Evolutionary conservation across 225 moss, liverwort and hornwort genomes (phyloP).

Genomic region (Rhytidiadelphus loreus): DNA sequence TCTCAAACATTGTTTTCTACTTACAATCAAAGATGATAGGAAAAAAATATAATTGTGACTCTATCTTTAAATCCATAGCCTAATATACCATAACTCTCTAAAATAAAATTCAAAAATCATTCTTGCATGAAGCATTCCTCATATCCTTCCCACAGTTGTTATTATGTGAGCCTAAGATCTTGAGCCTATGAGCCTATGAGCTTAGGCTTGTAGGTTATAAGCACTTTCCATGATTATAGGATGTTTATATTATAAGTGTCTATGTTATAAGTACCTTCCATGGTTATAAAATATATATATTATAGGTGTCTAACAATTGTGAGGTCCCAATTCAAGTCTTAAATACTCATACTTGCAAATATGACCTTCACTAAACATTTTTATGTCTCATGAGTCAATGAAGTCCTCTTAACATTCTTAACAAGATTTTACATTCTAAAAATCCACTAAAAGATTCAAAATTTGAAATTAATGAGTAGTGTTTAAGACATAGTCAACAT

Average conservation of each 20-base stretch:
- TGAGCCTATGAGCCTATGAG: too few relatives aligned
- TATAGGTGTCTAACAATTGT: too few relatives aligned
- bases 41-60: neutral
- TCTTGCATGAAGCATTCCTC: neutral
- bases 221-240: too few relatives aligned
- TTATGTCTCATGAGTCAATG: neutral
- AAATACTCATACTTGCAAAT: neutral
- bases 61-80: too few relatives aligned
- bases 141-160: too few relatives aligned
- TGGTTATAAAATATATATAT: too few relatives aligned
- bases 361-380: neutral
- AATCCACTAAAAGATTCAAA: neutral
- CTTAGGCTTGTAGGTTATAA: too few relatives aligned
- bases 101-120: neutral
- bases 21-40: neutral
- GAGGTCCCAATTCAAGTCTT: neutral
- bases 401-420: neutral
- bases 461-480: accelerated
- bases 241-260: too few relatives aligned
- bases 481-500: neutral
- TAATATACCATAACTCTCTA: neutral
- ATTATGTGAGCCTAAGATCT: too few relatives aligned
- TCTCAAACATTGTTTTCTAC: neutral
- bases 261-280: too few relatives aligned
- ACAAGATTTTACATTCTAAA: neutral